Evolutionary conservation across 1,284 basidiomycete species (phyloP).

Genomic region (Wolfiporia cocos): DNA sequence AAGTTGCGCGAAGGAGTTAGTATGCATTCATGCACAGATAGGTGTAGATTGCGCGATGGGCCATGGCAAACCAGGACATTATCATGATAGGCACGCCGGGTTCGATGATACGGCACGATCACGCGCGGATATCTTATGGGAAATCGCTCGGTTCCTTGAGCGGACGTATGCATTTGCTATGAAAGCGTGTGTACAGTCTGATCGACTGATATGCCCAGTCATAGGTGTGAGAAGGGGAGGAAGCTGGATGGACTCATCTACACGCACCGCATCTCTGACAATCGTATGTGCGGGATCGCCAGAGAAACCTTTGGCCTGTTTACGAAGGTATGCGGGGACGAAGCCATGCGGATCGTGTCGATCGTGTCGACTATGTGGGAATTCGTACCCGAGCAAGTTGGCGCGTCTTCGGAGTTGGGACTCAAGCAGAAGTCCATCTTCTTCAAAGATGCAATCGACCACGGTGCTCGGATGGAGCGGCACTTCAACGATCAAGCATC

Average conservation of each 20-base stretch:
- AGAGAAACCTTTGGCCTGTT: constrained; percentile 44
- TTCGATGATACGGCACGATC: constrained; percentile 34
- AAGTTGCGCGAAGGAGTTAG: too few relatives aligned
- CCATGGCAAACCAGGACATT: neutral
- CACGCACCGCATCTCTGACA: constrained; percentile 47
- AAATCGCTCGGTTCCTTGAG: too few relatives aligned
- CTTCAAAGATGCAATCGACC: constrained; percentile 12
- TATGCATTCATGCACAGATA: too few relatives aligned
- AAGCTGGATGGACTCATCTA: constrained; percentile 45
- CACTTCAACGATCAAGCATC: constrained; percentile 6
- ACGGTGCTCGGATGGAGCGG: constrained; percentile 1
- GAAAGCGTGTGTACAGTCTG: too few relatives aligned
- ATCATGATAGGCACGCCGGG: constrained; percentile 32
- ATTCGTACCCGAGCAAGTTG: constrained; percentile 22
- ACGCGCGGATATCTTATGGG: constrained; percentile 33
- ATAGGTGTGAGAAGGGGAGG: constrained; percentile 31
- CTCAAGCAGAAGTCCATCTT: constrained; percentile 8
- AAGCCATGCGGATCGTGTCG: constrained; percentile 38
- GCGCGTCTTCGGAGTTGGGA: constrained; percentile 8
- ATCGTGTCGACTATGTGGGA: constrained; percentile 50
- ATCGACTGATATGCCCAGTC: too few relatives aligned
- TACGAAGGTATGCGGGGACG: constrained; percentile 43
- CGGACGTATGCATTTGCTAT: constrained; percentile 25
- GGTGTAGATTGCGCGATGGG: constrained; percentile 13
- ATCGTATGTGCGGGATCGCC: constrained; percentile 42